Percentiles rank a stretch among this genome's conserved stretches.
Conservation (phyloP, 371 early-diverging fungal genomes). For the Apophysomyces variabilis region DNA sequence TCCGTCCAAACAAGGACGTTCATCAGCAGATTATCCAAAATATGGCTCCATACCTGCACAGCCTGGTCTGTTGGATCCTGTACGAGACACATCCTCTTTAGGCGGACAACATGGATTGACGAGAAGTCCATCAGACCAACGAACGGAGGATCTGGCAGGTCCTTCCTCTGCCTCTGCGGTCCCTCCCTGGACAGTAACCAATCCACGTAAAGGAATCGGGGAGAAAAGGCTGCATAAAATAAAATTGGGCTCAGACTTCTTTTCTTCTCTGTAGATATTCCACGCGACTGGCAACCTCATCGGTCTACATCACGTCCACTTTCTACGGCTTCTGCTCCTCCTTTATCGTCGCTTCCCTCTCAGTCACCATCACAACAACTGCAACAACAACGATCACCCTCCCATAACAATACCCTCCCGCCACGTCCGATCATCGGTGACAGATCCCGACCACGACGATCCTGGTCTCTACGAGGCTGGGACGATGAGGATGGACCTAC, state of each 20-base stretch:
- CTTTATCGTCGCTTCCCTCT: neutral
- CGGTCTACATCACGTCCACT: neutral
- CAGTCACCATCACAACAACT: neutral
- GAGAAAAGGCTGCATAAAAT: neutral
- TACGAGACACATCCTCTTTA: neutral
- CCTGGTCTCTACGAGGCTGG: neutral
- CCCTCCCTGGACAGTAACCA: neutral
- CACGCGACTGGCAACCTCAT: neutral
- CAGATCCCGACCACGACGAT: neutral
- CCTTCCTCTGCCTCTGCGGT: neutral
- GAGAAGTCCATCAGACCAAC: neutral
- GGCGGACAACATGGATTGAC: neutral
- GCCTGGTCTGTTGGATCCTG: constrained; percentile 2
- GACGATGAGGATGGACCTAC: neutral
- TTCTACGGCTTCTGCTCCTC: neutral
- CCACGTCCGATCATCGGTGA: neutral
- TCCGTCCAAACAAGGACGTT: neutral
- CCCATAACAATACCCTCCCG: neutral
- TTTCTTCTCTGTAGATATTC: neutral
- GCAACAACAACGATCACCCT: neutral
- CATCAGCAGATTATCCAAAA: neutral
- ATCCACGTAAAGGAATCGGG: constrained; percentile 7
- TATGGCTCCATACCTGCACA: constrained; percentile 11
- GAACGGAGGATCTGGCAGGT: neutral
- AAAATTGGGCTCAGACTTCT: neutral